phyloP scores from a whole-genome alignment of 768 basidiomycete genomes.

The Atractiella rhizophila region DNA sequence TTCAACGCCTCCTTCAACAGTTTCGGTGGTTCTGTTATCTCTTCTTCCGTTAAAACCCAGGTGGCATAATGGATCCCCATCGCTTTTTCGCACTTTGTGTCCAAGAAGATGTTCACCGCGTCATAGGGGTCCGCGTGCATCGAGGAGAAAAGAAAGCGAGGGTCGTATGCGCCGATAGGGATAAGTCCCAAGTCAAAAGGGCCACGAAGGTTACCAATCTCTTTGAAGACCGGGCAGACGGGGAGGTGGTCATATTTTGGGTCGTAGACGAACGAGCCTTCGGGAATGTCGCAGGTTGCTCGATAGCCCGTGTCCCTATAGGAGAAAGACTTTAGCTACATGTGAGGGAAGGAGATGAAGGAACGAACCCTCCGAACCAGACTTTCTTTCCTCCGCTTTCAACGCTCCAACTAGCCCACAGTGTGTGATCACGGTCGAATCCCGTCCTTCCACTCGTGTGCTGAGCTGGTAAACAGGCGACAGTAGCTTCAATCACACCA shows the following conservation, averaged over 20 bases:
- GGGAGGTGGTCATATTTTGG: not conserved
- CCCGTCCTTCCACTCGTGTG: conserved; percentile 19
- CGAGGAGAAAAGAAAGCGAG: conserved; percentile 4
- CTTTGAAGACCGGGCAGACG: conserved; percentile 15
- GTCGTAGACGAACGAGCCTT: not conserved
- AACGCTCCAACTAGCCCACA: conserved; percentile 20
- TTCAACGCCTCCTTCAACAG: too few relatives aligned
- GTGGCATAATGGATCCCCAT: conserved; percentile 20
- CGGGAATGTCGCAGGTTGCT: not conserved
- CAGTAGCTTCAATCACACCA: conserved; percentile 4
- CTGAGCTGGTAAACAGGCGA: conserved; percentile 13
- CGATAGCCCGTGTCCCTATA: not conserved
- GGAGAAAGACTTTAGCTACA: too few relatives aligned
- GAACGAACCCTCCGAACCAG: too few relatives aligned
- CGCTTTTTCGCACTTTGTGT: conserved; percentile 15
- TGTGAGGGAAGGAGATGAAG: too few relatives aligned
- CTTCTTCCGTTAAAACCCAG: conserved; percentile 15
- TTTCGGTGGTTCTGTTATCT: too few relatives aligned
- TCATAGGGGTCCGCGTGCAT: conserved; percentile 12
- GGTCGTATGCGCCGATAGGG: conserved; percentile 21
- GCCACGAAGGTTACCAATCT: conserved; percentile 18
- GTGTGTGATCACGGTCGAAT: conserved; percentile 19
- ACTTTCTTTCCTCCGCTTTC: not conserved
- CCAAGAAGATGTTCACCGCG: conserved; percentile 18
- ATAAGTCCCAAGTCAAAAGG: conserved; percentile 19